Base-by-base conservation (phyloP, 2,329 filamentous ascomycete genomes). In the Arachnopeziza araneosa region DNA sequence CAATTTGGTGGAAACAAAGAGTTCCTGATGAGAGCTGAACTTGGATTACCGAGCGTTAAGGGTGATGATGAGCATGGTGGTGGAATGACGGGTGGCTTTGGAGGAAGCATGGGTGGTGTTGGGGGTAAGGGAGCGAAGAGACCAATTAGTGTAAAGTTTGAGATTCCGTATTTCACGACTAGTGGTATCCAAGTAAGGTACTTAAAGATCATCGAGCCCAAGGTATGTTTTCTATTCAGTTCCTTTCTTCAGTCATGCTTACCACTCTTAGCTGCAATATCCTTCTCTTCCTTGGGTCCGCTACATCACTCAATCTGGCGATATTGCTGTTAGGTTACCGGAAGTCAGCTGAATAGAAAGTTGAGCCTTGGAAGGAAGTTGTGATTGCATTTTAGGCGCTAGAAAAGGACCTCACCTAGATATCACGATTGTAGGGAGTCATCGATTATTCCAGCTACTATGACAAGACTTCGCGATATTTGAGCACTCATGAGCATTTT, bases 101-200 rank as follows among this genome's bases (percentile, higher is more conserved):
- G 93, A 64, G 93, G 93, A 22, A 96, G 91, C 73, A 97, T 97
- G 93, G 93, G 93, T 61, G 93, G 93, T 65, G 85, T 95, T 26
- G 86, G 83, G n/a, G 82, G 86, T 4, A 98, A 98, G 79, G 90
- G 90, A 22, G 84, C 85, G 60, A 99, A 98, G 82, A 81, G 95
- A 68, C 95, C 95, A 0, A 99, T 99, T 71, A 93, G 93, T 75
- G 95, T 99, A 79, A 99, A 99, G 79, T 99, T 99, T 74, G 95
- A 99, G 80, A 99, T 99, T 72, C 95, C 95, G n/a, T 99, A 99
- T 78, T 99, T 99, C 75, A 99, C 95, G n/a, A 99, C 96, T 2
- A 96, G 90, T 77, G 95, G 95, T 66, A 99, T 99, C 68, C 96
- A 99, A 76, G 95, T 99, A 70, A 86, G 95, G 71, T 99, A 99